Conservation (phyloP, 2,329 filamentous ascomycete genomes). For the Pezicula radicicola region DNA sequence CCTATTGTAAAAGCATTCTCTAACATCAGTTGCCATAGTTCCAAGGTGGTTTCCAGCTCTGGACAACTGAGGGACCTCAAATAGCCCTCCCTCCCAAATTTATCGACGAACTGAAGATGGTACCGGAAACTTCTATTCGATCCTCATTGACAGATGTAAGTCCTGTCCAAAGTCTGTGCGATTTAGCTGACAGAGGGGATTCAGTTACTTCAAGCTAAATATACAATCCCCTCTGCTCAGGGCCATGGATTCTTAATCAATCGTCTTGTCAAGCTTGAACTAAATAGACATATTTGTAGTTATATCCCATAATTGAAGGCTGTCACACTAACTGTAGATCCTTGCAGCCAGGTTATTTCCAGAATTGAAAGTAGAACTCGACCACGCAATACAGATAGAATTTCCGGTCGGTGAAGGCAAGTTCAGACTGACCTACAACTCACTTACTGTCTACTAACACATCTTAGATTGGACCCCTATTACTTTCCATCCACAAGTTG, state of each 20-base stretch:
- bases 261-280: conserved; percentile 1
- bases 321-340: background rate
- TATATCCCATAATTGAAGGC: background rate
- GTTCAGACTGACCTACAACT: background rate
- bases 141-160: conserved; percentile 2
- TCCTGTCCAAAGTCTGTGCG: background rate
- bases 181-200: no score
- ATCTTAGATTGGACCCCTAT: conserved; percentile 28
- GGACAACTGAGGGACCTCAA: conserved; percentile 12
- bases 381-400: background rate
- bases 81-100: conserved; percentile 8
- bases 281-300: conserved; percentile 4
- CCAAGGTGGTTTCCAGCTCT: conserved; percentile 5
- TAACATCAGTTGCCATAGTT: background rate
- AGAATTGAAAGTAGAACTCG: conserved; percentile 2
- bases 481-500: conserved; percentile 26
- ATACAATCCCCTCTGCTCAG: background rate
- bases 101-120: conserved; percentile 13
- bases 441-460: background rate
- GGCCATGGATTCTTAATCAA: background rate
- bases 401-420: background rate
- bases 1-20: background rate
- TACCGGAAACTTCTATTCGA: conserved; percentile 8
- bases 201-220: background rate
- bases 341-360: background rate